These are phyloP conservation scores for Kodamaea laetipori DNA, from an alignment of 805 yeast species.

Conservation along the genomic window DNA sequence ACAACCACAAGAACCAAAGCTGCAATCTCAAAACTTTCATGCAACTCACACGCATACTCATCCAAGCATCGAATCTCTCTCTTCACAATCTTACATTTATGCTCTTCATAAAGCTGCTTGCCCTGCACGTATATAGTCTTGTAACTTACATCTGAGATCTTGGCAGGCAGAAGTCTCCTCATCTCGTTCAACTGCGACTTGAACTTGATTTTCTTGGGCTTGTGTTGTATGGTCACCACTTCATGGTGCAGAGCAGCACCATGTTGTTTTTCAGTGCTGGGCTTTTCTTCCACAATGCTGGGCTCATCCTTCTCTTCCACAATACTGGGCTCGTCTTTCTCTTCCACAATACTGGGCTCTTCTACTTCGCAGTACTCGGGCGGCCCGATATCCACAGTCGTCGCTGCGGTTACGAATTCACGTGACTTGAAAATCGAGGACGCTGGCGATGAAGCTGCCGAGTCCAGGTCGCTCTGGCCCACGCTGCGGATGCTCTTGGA, in stretches of 20 bases:
- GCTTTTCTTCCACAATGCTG: not conserved
- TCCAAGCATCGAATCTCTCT: slow-evolving; percentile 2
- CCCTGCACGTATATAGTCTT: not conserved
- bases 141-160: slow-evolving; percentile 1
- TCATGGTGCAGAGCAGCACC: not conserved
- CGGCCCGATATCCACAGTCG: not conserved
- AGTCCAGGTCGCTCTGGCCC: not conserved
- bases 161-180: slow-evolving; percentile 5
- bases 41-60: not conserved
- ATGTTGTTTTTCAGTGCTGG: too few species aligned
- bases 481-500: not conserved
- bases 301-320: slow-evolving; percentile 2
- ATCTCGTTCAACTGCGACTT: slow-evolving; percentile 14
- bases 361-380: slow-evolving; percentile 1
- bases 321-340: not conserved
- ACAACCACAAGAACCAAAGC: slow-evolving; percentile 6
- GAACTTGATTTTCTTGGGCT: slow-evolving; percentile 11
- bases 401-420: not conserved
- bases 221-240: not conserved
- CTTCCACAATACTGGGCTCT: not conserved
- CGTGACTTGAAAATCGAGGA: slow-evolving; percentile 3
- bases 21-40: slow-evolving; percentile 4
- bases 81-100: slow-evolving; percentile 1
- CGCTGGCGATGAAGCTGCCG: not conserved
- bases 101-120: slow-evolving; percentile 3